Base-by-base conservation (phyloP, 495 filamentous ascomycete species). In the Aspergillus coremiiformis region DNA sequence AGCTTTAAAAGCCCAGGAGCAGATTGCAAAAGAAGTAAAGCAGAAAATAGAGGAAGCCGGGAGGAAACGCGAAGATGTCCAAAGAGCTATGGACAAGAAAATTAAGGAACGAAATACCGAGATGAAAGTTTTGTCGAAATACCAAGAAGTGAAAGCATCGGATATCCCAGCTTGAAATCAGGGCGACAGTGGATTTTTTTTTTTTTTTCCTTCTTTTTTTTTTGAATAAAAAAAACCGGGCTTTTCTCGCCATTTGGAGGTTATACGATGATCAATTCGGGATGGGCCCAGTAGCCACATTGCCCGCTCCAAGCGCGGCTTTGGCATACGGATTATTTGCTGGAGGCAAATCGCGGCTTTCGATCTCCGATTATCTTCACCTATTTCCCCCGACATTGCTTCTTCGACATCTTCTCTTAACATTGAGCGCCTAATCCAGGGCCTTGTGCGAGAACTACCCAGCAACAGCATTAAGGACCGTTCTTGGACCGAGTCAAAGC, bases 21-120 rank as follows among this genome's bases (percentile, higher is more conserved):
- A 68, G 19, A 58, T 60, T n/a, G 72, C 65, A 20, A 65, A 60
- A 53, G 68, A 77, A 58, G 60, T 65, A 12, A 70, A 65, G 52
- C 60, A 66, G 52, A 72, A 61, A 42, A 56, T 77, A 24, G 63
- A 73, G 39, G 66, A 67, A 29, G 59, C 63, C 1, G 65, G 71
- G 49, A 60, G 59, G 50, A 75, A 73, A 55, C 66, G 62, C 42
- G 69, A 71, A 29, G 65, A 75, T 15, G 59, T 74, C 0, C 69
- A 76, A 47, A 66, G 61, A 49, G 64, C 64, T 5, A 68, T 76
- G 53, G 72, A 76, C 44, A 74, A 74, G 57, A 77, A 75, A 54
- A 58, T 63, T 24, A 74, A 72, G 46, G 71, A 74, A 49, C 57
- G 69, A 15, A 68, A 77, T 39, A 71, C 64, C 0, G 73, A 77